Conservation (phyloP, 768 basidiomycete genomes). For the Lactarius sanguifluus region DNA sequence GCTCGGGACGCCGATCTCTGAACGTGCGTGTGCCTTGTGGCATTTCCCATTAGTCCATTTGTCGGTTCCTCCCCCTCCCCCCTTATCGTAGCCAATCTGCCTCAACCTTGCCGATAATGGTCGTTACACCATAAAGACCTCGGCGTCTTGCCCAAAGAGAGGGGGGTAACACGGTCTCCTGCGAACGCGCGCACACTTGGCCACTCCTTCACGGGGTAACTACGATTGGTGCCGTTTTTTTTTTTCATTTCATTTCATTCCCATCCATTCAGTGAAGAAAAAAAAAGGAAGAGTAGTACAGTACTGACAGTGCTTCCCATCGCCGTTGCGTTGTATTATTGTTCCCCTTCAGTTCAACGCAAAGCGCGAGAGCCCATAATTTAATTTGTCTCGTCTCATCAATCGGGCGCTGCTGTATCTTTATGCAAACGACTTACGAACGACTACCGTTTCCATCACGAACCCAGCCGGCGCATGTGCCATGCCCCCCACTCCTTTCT, state of each 20-base stretch:
- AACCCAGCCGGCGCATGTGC: not conserved
- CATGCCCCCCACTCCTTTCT: not conserved
- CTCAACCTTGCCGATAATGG: constrained; percentile 13
- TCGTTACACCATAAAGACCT: constrained; percentile 6
- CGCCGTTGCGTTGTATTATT: not conserved
- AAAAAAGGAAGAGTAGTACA: not conserved
- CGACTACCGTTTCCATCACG: not conserved
- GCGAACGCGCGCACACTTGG: not conserved
- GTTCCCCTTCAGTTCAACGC: not conserved
- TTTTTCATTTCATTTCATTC: not conserved
- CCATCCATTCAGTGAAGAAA: not conserved
- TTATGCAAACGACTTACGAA: not conserved
- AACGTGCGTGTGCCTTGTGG: constrained; percentile 11
- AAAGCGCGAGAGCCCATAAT: not conserved
- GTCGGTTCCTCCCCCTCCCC: not conserved
- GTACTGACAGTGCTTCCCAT: not conserved
- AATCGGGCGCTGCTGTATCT: not conserved
- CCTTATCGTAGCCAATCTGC: constrained; percentile 22
- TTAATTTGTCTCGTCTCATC: constrained; percentile 7
- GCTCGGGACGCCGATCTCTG: constrained; percentile 11
- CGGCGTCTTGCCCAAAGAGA: constrained; percentile 12
- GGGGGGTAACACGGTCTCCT: not conserved
- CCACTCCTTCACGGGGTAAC: constrained; percentile 6
- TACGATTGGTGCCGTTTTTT: not conserved
- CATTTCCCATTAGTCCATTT: not conserved